phyloP scores from a whole-genome alignment of 176 grass and related monocot genomes.

The Oryza punctata region DNA sequence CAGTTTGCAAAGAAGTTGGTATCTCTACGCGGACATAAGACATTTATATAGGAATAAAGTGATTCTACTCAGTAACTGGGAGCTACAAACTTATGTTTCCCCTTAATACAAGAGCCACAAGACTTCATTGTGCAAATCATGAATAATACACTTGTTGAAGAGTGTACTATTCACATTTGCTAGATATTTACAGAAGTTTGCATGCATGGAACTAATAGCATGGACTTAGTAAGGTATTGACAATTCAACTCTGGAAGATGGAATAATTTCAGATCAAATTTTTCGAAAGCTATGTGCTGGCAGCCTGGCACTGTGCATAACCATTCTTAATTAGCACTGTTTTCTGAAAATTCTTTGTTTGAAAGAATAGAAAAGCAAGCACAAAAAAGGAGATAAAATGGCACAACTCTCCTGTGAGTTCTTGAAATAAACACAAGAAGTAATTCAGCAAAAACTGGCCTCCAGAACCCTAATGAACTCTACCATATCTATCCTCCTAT shows the following conservation, averaged over 20 bases:
- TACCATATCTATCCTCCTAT: slow-evolving; percentile 59
- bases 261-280: neutral
- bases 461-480: slow-evolving; percentile 85
- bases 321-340: neutral
- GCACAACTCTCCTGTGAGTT: neutral
- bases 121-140: neutral
- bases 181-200: neutral
- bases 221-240: neutral
- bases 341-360: neutral
- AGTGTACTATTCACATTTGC: no score
- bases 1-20: no score
- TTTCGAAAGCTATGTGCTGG: neutral
- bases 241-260: neutral
- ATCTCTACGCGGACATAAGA: no score
- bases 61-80: no score
- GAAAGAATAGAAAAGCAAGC: neutral
- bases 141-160: neutral
- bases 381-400: neutral
- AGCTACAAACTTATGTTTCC: no score
- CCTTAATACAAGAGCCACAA: no score
- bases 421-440: neutral
- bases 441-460: slow-evolving; percentile 52
- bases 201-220: neutral
- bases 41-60: no score
- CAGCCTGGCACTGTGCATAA: neutral